Evolutionary conservation across 768 basidiomycete genomes (phyloP).

Genomic region (Pilatotrama ljubarskyi): DNA sequence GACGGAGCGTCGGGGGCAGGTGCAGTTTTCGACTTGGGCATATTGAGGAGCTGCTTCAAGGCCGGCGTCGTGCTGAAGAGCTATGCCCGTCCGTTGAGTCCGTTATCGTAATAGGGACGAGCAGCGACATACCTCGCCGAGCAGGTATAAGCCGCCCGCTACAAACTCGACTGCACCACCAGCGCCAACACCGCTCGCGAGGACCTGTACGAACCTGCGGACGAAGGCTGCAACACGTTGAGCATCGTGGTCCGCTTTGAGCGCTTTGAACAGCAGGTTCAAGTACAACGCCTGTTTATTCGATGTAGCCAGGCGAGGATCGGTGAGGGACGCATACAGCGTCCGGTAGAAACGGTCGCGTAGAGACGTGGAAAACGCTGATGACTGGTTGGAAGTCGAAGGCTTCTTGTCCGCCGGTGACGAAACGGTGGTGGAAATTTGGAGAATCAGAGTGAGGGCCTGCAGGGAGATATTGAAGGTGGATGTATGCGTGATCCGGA

Average conservation of each 20-base stretch:
- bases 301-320: slow-evolving; percentile 74
- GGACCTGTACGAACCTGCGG: slow-evolving; percentile 78
- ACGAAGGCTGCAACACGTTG: slow-evolving; percentile 80
- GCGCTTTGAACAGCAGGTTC: slow-evolving; percentile 87
- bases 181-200: slow-evolving; percentile 56
- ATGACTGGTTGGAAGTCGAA: slow-evolving; percentile 35
- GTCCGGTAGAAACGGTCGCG: slow-evolving; percentile 76
- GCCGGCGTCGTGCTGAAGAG: slow-evolving; percentile 51
- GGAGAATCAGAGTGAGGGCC: slow-evolving; percentile 85
- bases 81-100: slow-evolving; percentile 31
- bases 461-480: slow-evolving; percentile 98
- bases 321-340: slow-evolving; percentile 87
- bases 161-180: slow-evolving; percentile 83
- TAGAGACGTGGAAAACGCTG: slow-evolving; percentile 50
- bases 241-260: slow-evolving; percentile 63
- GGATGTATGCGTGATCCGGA: slow-evolving; percentile 91
- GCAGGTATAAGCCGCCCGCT: slow-evolving; percentile 82
- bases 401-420: neutral
- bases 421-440: slow-evolving; percentile 63
- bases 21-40: slow-evolving; percentile 17
- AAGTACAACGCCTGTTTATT: slow-evolving; percentile 97
- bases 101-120: neutral
- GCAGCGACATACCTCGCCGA: slow-evolving; percentile 71
- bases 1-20: slow-evolving; percentile 4
- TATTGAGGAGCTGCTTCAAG: slow-evolving; percentile 45